A percentile compares a stretch with the other conserved stretches of the same genome.
Conservation (phyloP, 2,329 filamentous ascomycete species). For the Aciculosporium take region DNA sequence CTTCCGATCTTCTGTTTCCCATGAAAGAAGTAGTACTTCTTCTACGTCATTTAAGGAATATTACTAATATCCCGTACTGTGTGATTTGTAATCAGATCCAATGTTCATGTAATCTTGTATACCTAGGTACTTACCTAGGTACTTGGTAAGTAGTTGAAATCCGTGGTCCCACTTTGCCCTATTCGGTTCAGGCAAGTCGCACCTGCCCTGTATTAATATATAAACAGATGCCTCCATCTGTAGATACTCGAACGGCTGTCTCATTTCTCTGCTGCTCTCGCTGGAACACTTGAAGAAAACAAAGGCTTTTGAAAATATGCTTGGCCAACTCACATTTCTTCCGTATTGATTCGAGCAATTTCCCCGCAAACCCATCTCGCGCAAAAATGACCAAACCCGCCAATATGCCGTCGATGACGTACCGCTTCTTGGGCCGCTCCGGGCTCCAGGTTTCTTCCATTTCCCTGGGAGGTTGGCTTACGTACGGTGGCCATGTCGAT, state of each 20-base stretch:
- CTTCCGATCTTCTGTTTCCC: too few species aligned
- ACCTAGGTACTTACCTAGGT: too few species aligned
- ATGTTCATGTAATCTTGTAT: too few species aligned
- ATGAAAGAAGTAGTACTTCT: too few species aligned
- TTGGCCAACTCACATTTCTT: background rate
- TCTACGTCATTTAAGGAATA: too few species aligned
- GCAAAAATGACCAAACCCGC: constrained; percentile 26
- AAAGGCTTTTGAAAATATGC: background rate
- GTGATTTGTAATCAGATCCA: too few species aligned
- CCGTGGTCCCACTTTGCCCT: too few species aligned
- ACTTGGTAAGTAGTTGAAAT: too few species aligned
- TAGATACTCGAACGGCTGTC: background rate
- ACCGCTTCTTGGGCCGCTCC: constrained; percentile 56
- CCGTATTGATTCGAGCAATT: background rate
- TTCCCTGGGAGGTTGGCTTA: constrained; percentile 58
- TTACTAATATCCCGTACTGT: too few species aligned
- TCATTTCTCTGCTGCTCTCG: background rate
- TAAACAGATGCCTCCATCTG: too few species aligned
- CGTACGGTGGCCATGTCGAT: constrained; percentile 60
- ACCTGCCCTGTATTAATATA: too few species aligned
- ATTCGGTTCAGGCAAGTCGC: too few species aligned
- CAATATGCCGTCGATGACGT: constrained; percentile 44
- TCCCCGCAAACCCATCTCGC: background rate
- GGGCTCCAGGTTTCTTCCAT: constrained; percentile 63
- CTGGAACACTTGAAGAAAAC: background rate